phyloP scores from a whole-genome alignment of 1,284 basidiomycete species.

The Gomphus bonarii region DNA sequence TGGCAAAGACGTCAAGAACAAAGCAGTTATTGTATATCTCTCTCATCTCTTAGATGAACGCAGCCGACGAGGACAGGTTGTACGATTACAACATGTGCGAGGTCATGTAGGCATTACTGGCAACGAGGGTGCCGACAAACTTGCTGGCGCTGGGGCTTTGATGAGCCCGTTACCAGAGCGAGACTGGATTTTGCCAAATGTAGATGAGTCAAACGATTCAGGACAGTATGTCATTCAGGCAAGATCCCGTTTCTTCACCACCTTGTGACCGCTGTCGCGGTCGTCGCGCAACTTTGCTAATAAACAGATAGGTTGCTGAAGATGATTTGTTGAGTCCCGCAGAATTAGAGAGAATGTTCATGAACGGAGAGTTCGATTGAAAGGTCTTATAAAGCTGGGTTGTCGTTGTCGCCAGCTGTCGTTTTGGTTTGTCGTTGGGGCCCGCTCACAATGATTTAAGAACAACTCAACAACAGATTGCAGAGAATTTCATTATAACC shows the following conservation, averaged over 20 bases:
- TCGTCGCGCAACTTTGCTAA: not conserved
- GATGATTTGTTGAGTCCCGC: not conserved
- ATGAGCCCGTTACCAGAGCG: conserved; percentile 32
- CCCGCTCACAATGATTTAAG: no score
- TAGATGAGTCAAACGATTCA: not conserved
- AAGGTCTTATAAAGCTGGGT: not conserved
- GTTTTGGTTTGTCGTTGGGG: no score
- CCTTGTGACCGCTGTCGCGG: not conserved
- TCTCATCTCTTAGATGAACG: conserved; percentile 42
- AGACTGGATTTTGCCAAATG: conserved; percentile 35
- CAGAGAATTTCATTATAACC: no score
- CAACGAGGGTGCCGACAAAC: conserved; percentile 69
- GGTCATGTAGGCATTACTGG: conserved; percentile 64
- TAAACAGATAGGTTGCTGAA: not conserved
- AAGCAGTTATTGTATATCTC: conserved; percentile 51
- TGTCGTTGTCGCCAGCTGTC: no score
- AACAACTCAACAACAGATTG: no score
- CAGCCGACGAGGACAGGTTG: conserved; percentile 35
- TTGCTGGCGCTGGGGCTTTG: conserved; percentile 48
- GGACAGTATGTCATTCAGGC: not conserved
- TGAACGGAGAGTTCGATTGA: not conserved
- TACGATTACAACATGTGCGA: conserved; percentile 54
- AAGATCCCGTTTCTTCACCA: not conserved
- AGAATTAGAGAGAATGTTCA: not conserved
- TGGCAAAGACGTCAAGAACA: conserved; percentile 55